Percentiles rank a stretch among this genome's conserved stretches.
Evolutionary conservation across 1,139 yeast species (phyloP).

Genomic region (Pichia sp.): DNA sequence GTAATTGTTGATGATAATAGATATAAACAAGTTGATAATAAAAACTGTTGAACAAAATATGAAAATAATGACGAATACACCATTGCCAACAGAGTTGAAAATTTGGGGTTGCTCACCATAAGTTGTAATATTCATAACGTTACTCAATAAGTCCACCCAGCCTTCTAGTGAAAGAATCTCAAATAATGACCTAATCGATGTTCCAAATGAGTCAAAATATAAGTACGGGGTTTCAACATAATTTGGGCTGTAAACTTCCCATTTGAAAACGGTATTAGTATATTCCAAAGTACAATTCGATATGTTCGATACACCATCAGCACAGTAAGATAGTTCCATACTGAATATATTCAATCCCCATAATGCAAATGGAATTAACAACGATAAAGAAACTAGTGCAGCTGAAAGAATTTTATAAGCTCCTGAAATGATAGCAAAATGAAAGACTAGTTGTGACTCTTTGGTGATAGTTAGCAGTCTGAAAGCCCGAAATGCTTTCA

Average conservation of each 20-base stretch:
- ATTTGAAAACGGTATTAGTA: conserved; percentile 54
- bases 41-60: conserved; percentile 78
- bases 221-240: conserved; percentile 59
- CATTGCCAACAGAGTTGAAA: conserved; percentile 66
- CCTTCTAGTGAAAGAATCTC: conserved; percentile 90
- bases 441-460: conserved; percentile 74
- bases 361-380: conserved; percentile 78
- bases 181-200: conserved; percentile 65
- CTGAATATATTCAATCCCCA: conserved; percentile 86
- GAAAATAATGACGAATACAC: conserved; percentile 67
- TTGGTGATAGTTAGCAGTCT: conserved; percentile 76
- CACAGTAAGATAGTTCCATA: conserved; percentile 69
- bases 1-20: conserved; percentile 84
- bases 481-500: conserved; percentile 83
- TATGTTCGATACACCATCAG: conserved; percentile 48
- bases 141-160: conserved; percentile 74
- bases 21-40: conserved; percentile 81
- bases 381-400: conserved; percentile 65
- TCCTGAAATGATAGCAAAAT: conserved; percentile 78
- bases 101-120: conserved; percentile 52
- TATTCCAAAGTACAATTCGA: conserved; percentile 61
- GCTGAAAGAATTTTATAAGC: conserved; percentile 74
- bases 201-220: conserved; percentile 61
- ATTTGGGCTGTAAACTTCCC: conserved; percentile 77
- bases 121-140: conserved; percentile 73